Evolutionary conservation across 2,329 filamentous ascomycete genomes (phyloP), one percentile per base, ranked within the genome.

Genomic region (Cladosporium sp.): DNA sequence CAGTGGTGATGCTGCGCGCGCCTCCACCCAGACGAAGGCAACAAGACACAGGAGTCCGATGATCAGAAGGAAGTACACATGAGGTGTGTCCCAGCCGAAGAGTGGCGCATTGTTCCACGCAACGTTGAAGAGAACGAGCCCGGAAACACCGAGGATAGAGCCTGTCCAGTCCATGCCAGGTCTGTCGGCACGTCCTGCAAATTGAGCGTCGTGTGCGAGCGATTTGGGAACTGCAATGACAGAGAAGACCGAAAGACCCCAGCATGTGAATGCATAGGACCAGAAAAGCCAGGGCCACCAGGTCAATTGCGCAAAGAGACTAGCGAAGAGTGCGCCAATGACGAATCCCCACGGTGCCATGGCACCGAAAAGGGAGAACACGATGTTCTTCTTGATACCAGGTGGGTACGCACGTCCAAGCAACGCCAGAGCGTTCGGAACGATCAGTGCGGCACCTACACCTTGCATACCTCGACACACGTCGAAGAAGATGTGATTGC

Each of bases 381-480:
- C 65, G 22, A 74, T 68, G 61, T 74, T 73, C 63, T 74, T 75
- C 58, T 70, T 70, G 45, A 68, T 65, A 1, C 72, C 70, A 1
- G 69, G 66, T 3, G 64, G 56, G 56, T 74, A 74, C 1, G 68
- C 64, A 13, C 66, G 61, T 12, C 71, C 71, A 12, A 74, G 64
- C 13, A 75, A 57, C 10, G 72, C 73, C 3, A 75, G 63, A 19
- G 71, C 73, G 56, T 74, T 75, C 3, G 73, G 73, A 45, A 71
- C 65, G 35, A 73, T 60, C 7, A 74, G 53, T 1, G 73, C 71
- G 24, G 70, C 67, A 6, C 73, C 73, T 28, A 77, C 65, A 1
- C 75, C 75, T 60, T 77, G 74, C 56, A 76, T 68, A 0, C 68
- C 73, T 35, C 75, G 67, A 54, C 68, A 71, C 17, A 75, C 52